Base-by-base conservation (phyloP, 352 stramenopile species). In the Pythium rhizo-oryzae region DNA sequence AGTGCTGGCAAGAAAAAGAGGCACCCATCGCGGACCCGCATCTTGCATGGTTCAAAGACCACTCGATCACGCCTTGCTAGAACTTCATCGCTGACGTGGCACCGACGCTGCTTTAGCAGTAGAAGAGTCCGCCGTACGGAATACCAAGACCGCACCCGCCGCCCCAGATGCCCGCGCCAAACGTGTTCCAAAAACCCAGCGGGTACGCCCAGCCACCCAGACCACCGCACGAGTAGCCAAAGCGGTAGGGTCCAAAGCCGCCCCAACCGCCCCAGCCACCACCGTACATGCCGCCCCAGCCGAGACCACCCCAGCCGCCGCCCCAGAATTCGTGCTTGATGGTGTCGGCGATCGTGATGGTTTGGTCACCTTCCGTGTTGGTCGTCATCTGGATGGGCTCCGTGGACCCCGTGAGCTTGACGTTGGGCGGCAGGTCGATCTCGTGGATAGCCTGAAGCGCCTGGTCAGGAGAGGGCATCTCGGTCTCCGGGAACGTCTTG, bases 401-500 rank as follows among this genome's bases (percentile, higher is more conserved):
- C 1, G 44, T 50, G 6, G 44, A 39, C 18, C 55, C 55, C 3
- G 35, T 51, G 55, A 51, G 55, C 23, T 61, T 51, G 35, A 51
- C 21, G 6, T 24, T 37, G 12, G 35, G n/a, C 19, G 55, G 37
- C 8, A 61, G 15, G 3, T 59, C 30, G 12, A 59, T 47, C 30
- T 47, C 53, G 7, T 59, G 53, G 18, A 59, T 30, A 16, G 53
- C 35, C 30, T 59, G 44, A 19, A 59, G 30, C 8, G 53, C 53
- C 19, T 59, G 19, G 33, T 46, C 30, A 0, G 53, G 30, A 2
- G 53, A 28, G 30, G 53, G 53, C 30, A 59, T 59, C 18, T 25
- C 35, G 19, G 33, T 7, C 33, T 43, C 24, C 6, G 2, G 13
- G 33, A 49, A 1, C 35, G 30, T 21, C 12, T 50, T 49, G 54